Evolutionary conservation across 805 yeast genomes (phyloP), one percentile per base, ranked within the genome.

Genomic region (Candida coquimbonensis): DNA sequence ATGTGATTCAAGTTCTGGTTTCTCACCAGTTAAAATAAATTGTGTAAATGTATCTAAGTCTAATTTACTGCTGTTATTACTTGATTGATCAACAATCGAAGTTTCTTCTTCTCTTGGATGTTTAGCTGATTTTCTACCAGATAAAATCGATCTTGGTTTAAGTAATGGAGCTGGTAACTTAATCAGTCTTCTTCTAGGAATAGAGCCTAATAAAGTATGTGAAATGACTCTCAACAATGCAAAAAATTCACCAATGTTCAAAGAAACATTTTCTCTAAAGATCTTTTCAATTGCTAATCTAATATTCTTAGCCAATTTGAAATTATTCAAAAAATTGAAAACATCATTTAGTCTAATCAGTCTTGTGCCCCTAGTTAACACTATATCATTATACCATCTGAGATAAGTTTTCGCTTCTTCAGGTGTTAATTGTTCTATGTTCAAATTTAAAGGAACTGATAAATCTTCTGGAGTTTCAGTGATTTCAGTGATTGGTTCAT

Each of bases 171-270:
- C 85, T 4, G 72, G 69, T 8, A 62, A 53, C 47, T 64, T 62
- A 34, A 87, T 75, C 57, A 80, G 64, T 21, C 68, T 63, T 51
- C 87, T 66, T 26, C 70, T 62, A 3, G 87, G 83, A n/a, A 71
- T 60, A 32, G 63, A 55, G 2, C 83, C 83, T 32, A 62, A 54
- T 3, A 65, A 40, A 0, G 83, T 70, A 61, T 87, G 96, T 17
- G 95, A 77, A 13, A 89, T 74, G 19, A 93, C 73, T 55, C 99
- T 72, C 44, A 91, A 61, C 34, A 88, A 73, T 0, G 96, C 96
- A 67, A 86, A 93, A 65, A 93, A 91, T 62, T 89, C 95, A 7
- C 96, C 95, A 45, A 89, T 81, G 56, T 87, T 89, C 45, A 91
- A 72, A 4, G 84, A 74, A 46, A 71, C 72, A 44, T 76, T 72